Base-by-base conservation (phyloP, 2,329 filamentous ascomycete genomes). In the Fusarium graminum region DNA sequence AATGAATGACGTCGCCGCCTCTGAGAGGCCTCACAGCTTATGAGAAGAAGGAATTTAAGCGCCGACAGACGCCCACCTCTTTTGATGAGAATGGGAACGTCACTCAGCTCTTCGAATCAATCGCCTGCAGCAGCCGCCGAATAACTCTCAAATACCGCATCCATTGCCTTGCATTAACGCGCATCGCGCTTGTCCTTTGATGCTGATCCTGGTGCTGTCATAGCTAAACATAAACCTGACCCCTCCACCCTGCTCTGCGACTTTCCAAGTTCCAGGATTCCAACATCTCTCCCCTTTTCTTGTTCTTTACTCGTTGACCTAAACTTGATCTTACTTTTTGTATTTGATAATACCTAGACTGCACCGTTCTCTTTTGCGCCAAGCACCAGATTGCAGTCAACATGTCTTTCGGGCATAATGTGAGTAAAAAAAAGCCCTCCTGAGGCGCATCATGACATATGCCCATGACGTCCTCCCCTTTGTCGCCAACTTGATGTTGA, bases 351-450 rank as follows among this genome's bases (percentile, higher is more conserved):
- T 30, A 14, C 38, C 30, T 9, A 26, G 26, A 52, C 11, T 22
- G 16, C 19, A 45, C 44, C 36, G 16, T 56, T 42, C 32, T 13
- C 14, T 50, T 22, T 50, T 44, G 25, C 29, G 25, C 22, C 8
- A 12, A 29, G 11, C n/a, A 53, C 22, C 7, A 50, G 11, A 50
- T 43, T 29, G 38, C 25, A 54, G 32, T 53, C 54, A 53, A 42
- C 28, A 77, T 77, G 75, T 63, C 75, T 61, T 76, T 73, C 25
- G 67, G 71, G n/a, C 72, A 74, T 64, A 77, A 76, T 67, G 75
- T 77, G 59, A 62, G 75, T 57, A 14, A 41, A 26, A 17, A 22
- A 25, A 26, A 52, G 47, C 42, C 42, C 28, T 40, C 19, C 41
- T 4, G n/a, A 39, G 30, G 50, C 51, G 25, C 62, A 52, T 68